These are phyloP conservation scores for Streptanthus diversifolius DNA, from an alignment of 345 rosid species.

Conservation along the genomic window DNA sequence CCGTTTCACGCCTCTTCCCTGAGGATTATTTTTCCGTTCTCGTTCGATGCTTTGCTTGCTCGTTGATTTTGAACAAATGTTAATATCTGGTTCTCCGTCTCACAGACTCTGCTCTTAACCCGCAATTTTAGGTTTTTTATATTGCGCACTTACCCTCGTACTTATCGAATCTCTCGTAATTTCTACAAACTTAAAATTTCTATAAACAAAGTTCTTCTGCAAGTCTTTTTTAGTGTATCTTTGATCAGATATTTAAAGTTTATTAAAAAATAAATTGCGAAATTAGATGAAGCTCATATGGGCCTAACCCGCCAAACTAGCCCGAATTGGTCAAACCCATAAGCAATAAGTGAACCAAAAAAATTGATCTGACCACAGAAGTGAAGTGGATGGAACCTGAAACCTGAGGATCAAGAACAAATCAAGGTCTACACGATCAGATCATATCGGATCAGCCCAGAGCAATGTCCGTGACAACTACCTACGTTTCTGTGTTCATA, in stretches of 20 bases:
- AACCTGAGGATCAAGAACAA: background rate
- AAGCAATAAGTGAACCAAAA: background rate
- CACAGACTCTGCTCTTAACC: background rate
- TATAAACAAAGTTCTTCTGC: background rate
- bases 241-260: background rate
- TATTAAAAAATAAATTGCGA: no score
- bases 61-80: background rate
- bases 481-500: no score
- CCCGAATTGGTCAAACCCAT: background rate
- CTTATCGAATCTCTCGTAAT: background rate
- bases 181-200: background rate
- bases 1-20: background rate
- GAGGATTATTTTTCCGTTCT: background rate
- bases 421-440: background rate
- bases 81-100: constrained; percentile 4
- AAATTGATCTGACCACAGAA: background rate
- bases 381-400: background rate
- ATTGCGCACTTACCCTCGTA: constrained; percentile 13
- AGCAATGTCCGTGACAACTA: no score
- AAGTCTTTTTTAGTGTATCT: no score
- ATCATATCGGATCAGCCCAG: no score
- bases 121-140: constrained; percentile 14
- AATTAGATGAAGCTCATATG: background rate
- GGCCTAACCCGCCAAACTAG: background rate
- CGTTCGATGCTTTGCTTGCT: background rate